Evolutionary conservation across 2,329 filamentous ascomycete species (phyloP).

Genomic region (Cercospora brassicicola): DNA sequence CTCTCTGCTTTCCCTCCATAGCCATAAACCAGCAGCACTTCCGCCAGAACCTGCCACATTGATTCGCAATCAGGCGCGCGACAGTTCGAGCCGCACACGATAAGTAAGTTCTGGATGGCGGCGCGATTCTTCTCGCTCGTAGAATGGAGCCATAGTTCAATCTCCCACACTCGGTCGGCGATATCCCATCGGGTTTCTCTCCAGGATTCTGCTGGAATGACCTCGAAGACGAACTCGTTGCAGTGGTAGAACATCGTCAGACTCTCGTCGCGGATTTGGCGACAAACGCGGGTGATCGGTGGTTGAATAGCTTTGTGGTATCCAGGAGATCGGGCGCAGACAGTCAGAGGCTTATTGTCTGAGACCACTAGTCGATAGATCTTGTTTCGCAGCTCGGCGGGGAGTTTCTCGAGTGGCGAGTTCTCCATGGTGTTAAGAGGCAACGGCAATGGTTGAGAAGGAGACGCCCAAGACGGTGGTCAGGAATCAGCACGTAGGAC

Average conservation of each 20-base stretch:
- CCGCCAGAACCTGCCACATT: neutral
- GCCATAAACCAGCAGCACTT: neutral
- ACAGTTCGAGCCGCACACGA: neutral
- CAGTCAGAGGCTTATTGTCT: neutral
- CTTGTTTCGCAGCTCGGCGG: neutral
- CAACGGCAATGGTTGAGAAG: neutral
- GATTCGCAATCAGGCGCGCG: neutral
- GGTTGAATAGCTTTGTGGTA: neutral
- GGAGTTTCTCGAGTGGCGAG: neutral
- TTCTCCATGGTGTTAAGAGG: neutral
- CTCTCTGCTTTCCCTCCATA: too few species aligned
- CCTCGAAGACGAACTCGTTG: neutral
- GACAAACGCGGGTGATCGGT: neutral
- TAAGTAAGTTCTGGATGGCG: neutral
- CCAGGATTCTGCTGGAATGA: neutral
- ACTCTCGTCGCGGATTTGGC: neutral
- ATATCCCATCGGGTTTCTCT: too few species aligned
- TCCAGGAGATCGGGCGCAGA: neutral
- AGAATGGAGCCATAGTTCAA: neutral
- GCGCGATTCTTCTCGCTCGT: neutral
- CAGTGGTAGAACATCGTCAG: neutral
- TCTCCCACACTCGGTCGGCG: neutral
- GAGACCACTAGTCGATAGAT: neutral
- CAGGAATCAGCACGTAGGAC: neutral
- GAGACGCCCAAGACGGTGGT: too few species aligned